Percentiles rank a stretch among this genome's conserved stretches.
These are phyloP conservation scores for Lactarius vividus DNA, from an alignment of 768 basidiomycete species.

Conservation along the genomic window DNA sequence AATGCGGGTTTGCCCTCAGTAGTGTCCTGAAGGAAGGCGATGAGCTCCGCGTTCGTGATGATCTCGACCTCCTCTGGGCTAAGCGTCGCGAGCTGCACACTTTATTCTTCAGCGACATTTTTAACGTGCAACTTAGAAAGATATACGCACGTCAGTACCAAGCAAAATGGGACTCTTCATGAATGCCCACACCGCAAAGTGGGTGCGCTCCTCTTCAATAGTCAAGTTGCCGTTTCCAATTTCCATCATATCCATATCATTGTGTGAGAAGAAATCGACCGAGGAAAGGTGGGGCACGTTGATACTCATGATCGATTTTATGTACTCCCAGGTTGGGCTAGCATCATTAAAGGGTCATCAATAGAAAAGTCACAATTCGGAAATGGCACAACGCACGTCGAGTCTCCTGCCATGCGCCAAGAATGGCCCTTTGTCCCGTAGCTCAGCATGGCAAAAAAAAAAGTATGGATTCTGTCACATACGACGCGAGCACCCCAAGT, in stretches of 20 bases:
- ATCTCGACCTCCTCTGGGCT: conserved; percentile 44
- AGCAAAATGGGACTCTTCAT: conserved; percentile 58
- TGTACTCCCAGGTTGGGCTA: conserved; percentile 49
- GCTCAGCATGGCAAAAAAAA: background rate
- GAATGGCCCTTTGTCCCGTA: conserved; percentile 43
- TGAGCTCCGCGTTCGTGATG: conserved; percentile 49
- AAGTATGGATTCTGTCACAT: conserved; percentile 20
- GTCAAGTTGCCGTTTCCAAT: conserved; percentile 49
- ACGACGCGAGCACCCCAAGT: conserved; percentile 56
- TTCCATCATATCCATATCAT: conserved; percentile 62
- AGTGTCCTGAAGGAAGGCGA: conserved; percentile 54
- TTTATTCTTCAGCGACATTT: background rate
- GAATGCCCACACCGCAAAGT: conserved; percentile 59
- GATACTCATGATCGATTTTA: conserved; percentile 44
- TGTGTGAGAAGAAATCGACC: conserved; percentile 48
- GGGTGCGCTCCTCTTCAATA: conserved; percentile 50
- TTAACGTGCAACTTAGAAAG: background rate
- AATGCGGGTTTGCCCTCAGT: conserved; percentile 45
- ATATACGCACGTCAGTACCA: conserved; percentile 36
- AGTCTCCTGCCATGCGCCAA: conserved; percentile 53
- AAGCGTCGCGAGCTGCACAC: conserved; percentile 42
- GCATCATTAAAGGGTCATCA: background rate
- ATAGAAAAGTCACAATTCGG: background rate
- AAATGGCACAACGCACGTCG: conserved; percentile 33
- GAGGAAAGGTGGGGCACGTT: conserved; percentile 44